Evolutionary conservation across 306 rosid genomes (phyloP).

Genomic region (Pyrus bretschneideri): DNA sequence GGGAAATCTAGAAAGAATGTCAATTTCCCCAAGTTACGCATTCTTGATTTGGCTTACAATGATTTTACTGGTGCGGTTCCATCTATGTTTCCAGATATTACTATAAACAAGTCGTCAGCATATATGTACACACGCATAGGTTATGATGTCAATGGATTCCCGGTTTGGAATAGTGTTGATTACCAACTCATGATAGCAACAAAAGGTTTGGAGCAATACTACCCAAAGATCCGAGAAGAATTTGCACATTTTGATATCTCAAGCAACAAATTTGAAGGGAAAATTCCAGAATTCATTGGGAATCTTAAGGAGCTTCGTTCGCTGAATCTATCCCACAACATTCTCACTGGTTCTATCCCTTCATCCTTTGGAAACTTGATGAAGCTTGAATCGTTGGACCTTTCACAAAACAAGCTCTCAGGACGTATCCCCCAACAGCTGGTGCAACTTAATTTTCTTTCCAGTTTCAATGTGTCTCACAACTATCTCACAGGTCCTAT

Average conservation of each 20-base stretch:
- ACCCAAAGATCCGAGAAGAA: not conserved
- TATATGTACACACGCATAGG: not conserved
- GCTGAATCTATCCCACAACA: not conserved
- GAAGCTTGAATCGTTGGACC: not conserved
- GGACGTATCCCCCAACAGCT: not conserved
- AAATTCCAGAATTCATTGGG: not conserved
- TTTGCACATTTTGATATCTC: not conserved
- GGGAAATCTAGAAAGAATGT: not conserved
- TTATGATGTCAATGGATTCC: not conserved
- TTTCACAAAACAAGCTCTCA: not conserved
- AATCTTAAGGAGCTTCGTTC: not conserved
- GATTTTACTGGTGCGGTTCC: not conserved
- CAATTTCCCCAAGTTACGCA: not conserved
- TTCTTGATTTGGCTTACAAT: not conserved
- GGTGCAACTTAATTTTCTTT: not conserved
- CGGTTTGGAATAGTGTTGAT: fast-evolving
- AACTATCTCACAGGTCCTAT: not conserved
- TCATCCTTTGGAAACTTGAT: not conserved
- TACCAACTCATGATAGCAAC: not conserved
- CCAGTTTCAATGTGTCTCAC: not conserved
- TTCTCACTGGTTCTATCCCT: not conserved
- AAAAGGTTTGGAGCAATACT: not conserved
- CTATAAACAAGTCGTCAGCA: not conserved
- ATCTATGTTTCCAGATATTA: not conserved
- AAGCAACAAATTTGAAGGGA: not conserved